phyloP scores from a whole-genome alignment of 2,329 filamentous ascomycete genomes.

The Spiromastix sp. region DNA sequence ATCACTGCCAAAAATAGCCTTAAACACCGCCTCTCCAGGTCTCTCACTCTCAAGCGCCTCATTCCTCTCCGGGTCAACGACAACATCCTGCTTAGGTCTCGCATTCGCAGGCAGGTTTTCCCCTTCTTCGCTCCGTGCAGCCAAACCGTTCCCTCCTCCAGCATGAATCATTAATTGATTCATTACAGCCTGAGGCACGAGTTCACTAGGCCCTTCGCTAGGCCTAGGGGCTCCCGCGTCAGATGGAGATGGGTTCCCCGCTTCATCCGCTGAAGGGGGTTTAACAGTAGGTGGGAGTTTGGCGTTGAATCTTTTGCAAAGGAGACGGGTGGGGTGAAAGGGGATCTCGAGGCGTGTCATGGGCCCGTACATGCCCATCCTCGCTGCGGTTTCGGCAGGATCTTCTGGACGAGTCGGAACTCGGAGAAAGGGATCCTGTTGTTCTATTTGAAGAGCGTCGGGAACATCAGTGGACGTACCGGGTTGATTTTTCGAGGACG shows the following conservation, averaged over 20 bases:
- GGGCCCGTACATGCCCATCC: slow-evolving; percentile 81
- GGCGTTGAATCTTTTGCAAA: slow-evolving; percentile 97
- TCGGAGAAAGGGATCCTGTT: slow-evolving; percentile 31
- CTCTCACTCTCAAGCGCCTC: slow-evolving; percentile 64
- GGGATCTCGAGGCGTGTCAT: slow-evolving; percentile 64
- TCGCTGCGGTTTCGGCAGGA: slow-evolving; percentile 76
- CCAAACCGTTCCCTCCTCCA: slow-evolving; percentile 7
- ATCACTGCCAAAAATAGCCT: slow-evolving; percentile 86
- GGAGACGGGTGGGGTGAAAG: slow-evolving; percentile 69
- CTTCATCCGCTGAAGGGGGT: slow-evolving; percentile 46
- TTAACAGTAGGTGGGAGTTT: slow-evolving; percentile 60
- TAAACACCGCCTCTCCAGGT: slow-evolving; percentile 74
- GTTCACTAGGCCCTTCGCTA: slow-evolving; percentile 28
- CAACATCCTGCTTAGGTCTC: slow-evolving; percentile 14
- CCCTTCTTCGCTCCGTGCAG: slow-evolving; percentile 5
- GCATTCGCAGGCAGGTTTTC: slow-evolving; percentile 11
- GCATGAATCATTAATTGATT: slow-evolving; percentile 43
- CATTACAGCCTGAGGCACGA: slow-evolving; percentile 46
- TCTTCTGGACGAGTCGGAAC: slow-evolving; percentile 53
- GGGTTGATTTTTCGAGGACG: slow-evolving; percentile 50
- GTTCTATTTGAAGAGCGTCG: too few relatives aligned
- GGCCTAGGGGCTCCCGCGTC: slow-evolving; percentile 16
- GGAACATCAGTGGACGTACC: slow-evolving; percentile 28
- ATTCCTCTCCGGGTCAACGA: slow-evolving; percentile 64
- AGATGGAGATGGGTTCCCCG: slow-evolving; percentile 25